Percentiles rank a stretch among this genome's conserved stretches.
phyloP scores from a whole-genome alignment of 2,329 filamentous ascomycete species.

The Scedosporium boydii region DNA sequence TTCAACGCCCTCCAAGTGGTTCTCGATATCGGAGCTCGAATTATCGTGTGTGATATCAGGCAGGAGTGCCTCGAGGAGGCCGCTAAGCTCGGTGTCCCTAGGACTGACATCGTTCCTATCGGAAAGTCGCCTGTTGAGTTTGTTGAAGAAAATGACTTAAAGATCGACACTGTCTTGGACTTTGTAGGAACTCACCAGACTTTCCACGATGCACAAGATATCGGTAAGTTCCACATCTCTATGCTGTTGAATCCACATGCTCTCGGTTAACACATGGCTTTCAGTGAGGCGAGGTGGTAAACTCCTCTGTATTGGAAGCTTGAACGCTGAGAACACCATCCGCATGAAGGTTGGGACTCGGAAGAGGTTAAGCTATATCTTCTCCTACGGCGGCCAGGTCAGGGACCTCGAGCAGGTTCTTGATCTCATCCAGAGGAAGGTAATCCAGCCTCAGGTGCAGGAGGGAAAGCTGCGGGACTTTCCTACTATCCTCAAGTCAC shows the following conservation, averaged over 20 bases:
- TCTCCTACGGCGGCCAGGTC: constrained; percentile 32
- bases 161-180: constrained; percentile 21
- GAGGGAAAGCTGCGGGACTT: constrained; percentile 22
- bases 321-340: constrained; percentile 27
- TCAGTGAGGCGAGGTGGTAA: constrained; percentile 25
- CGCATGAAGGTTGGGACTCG: constrained; percentile 34
- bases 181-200: constrained; percentile 26
- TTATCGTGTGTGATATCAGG: constrained; percentile 28
- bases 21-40: constrained; percentile 36
- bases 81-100: constrained; percentile 13
- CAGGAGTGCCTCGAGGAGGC: constrained; percentile 11
- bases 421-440: constrained; percentile 21
- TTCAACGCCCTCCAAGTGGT: constrained; percentile 30
- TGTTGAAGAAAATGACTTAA: constrained; percentile 14
- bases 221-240: constrained; percentile 15
- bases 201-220: constrained; percentile 24
- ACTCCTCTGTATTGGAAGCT: constrained; percentile 28
- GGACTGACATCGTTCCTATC: constrained; percentile 19
- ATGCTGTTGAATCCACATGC: neutral
- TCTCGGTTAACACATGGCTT: neutral
- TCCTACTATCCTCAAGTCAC: constrained; percentile 19
- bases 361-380: constrained; percentile 30
- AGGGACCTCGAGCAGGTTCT: constrained; percentile 26
- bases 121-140: constrained; percentile 19
- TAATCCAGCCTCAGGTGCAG: constrained; percentile 24